Conservation (phyloP, 768 basidiomycete genomes). For the Mycena sanguinolenta region DNA sequence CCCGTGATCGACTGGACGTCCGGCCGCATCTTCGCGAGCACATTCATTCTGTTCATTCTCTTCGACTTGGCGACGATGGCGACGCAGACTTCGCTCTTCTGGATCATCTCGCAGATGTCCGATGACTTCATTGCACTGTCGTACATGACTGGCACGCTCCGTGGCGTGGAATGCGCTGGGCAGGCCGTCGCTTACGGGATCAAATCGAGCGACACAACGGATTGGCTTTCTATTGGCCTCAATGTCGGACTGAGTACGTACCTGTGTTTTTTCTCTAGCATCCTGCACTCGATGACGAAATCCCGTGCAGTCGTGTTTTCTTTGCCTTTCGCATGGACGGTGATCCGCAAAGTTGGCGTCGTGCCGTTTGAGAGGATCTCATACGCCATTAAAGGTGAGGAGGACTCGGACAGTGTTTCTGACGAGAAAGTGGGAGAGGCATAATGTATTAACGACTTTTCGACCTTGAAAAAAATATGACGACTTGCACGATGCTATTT, state of each 20-base stretch:
- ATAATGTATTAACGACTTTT: too few species aligned
- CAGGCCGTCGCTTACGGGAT: constrained; percentile 51
- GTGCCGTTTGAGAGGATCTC: constrained; percentile 44
- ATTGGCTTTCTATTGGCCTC: constrained; percentile 51
- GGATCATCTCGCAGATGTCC: constrained; percentile 51
- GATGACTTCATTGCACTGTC: constrained; percentile 49
- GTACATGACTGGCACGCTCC: constrained; percentile 51
- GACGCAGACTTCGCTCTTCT: constrained; percentile 49
- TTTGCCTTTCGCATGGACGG: constrained; percentile 48
- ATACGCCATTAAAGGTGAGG: constrained; percentile 28
- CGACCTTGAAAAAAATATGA: too few species aligned
- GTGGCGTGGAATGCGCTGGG: constrained; percentile 49
- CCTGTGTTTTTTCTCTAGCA: background rate
- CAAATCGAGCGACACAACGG: constrained; percentile 48
- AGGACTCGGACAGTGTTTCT: constrained; percentile 11
- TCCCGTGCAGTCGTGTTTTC: constrained; percentile 43
- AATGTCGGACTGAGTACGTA: constrained; percentile 50
- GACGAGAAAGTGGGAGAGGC: constrained; percentile 27
- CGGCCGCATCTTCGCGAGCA: constrained; percentile 43
- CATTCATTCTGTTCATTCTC: constrained; percentile 47
- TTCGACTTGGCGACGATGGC: constrained; percentile 51
- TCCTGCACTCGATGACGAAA: background rate
- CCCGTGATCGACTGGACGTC: constrained; percentile 52
- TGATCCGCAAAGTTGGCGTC: constrained; percentile 49
- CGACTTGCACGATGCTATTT: too few species aligned